These are phyloP conservation scores for Beauveria scarabaeidicola DNA, from an alignment of 2,329 filamentous ascomycete genomes.

Conservation along the genomic window DNA sequence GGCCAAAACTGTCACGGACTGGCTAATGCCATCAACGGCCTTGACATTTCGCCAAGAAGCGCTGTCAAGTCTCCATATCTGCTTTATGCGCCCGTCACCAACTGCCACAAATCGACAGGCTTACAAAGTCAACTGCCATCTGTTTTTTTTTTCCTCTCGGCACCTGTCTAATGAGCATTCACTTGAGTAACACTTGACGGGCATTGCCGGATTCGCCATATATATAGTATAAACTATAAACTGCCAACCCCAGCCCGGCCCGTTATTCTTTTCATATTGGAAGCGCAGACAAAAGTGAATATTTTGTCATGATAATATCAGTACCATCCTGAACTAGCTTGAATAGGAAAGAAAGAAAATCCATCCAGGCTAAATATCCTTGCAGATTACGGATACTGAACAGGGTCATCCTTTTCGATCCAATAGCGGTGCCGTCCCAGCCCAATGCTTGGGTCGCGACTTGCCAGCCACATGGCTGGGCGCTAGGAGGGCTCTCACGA, in stretches of 20 bases:
- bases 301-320: neutral
- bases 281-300: neutral
- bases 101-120: too few species aligned
- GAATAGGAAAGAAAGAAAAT: neutral
- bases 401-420: neutral
- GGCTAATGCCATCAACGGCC: too few species aligned
- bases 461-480: slow-evolving; percentile 3
- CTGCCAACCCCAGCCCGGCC: neutral
- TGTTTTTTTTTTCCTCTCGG: neutral
- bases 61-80: too few species aligned
- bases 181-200: neutral
- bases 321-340: neutral
- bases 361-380: neutral
- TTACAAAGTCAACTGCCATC: too few species aligned
- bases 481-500: slow-evolving; percentile 6
- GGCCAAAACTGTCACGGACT: too few species aligned
- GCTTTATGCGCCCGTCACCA: neutral
- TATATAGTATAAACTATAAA: neutral
- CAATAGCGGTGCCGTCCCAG: neutral
- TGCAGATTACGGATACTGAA: neutral
- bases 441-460: neutral
- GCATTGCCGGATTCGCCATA: neutral
- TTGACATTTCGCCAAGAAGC: too few species aligned
- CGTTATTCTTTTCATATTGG: neutral
- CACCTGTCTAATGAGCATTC: neutral